Base-by-base conservation (phyloP, 495 filamentous ascomycete genomes). In the Hypoxylon fuscum region DNA sequence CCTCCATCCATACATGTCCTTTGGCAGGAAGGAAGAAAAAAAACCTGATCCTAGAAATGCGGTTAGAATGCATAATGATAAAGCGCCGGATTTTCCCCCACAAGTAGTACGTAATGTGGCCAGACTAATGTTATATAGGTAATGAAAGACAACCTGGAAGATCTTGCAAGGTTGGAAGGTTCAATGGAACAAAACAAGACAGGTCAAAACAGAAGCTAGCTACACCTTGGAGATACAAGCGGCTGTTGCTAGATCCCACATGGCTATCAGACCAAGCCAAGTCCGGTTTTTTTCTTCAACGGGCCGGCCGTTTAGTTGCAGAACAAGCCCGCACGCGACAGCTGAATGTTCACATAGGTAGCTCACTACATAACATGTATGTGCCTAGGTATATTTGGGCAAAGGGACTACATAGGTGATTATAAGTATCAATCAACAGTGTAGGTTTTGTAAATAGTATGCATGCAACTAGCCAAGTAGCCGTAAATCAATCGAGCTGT, bases 291-390 rank as follows among this genome's bases (percentile, higher is more conserved):
- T 53, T 58, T 59, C 47, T 52, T 51, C 52, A 58, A 48, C 60
- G 60, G 60, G 42, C 48, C 48, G 48, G 53, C 22, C 47, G 51
- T 47, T 58, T 64, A 64, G 61, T 46, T 64, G 59, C 56, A 52
- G 47, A 29, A 53, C 29, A 49, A 59, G 38, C 29, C 59, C 51
- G 59, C 59, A 62, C 42, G 38, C 37, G 17, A 53, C 32, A 53
- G 20, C 42, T 51, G 29, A 53, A 49, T 27, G 15, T 44, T 32
- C 14, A 46, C 14, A 44, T 45, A 55, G 40, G 18, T 37, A 46
- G 41, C 29, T 21, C 8, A 25, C 15, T 32, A 55, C 34, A 40
- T 22, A 42, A 37, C 34, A n/a, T n/a, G n/a, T n/a, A n/a, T n/a
- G n/a, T n/a, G n/a, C 11, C 15, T 37, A 14, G 34, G 34, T 32